Evolutionary conservation across 345 rosid genomes (phyloP), one percentile per base, ranked within the genome.

Genomic region (Firmiana major): DNA sequence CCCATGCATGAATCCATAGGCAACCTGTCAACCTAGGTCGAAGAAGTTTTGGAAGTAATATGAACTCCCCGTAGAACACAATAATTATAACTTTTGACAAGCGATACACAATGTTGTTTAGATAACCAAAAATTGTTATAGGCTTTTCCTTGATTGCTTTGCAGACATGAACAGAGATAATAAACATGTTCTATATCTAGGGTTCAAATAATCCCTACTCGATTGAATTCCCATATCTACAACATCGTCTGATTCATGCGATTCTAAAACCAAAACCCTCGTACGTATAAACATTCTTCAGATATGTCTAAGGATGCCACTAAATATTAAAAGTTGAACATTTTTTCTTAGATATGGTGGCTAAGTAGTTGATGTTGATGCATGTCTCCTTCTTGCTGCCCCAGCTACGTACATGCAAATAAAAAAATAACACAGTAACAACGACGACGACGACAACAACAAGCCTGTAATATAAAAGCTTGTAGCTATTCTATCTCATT

Each of bases 321-420:
- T 26, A 26, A 48, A 7, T 24, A 69, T 13, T 16, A 46, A 69
- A 48, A 46, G 15, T 24, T 69, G 73, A 46, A 46, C 54, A 17
- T 45, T 57, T 6, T n/a, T 55, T 21, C 60, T 55, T 48, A 13
- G 46, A 46, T 46, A 5, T 26, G 3, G 31, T 46, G 53, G n/a
- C 57, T 69, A 22, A 21, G 7, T 48, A 22, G 73, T 69, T 69
- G 73, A 69, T 69, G 40, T 16, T 69, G 40, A 69, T 69, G 40
- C 73, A 69, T 69, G 73, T 46, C 73, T 69, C 57, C 73, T 16
- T 26, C 58, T 48, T 48, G 48, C 73, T 34, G 42, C 58, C 24
- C 42, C 3, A 24, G 58, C 73, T 69, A 69, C 34, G 34, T 31
- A 31, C 42, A 48, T 69, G 73, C 58, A 48, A 69, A 63, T 63